A percentile compares a stretch with the other conserved stretches of the same genome.
These are phyloP conservation scores for Septoria petroselini DNA, from an alignment of 2,329 filamentous ascomycete species.

Conservation along the genomic window DNA sequence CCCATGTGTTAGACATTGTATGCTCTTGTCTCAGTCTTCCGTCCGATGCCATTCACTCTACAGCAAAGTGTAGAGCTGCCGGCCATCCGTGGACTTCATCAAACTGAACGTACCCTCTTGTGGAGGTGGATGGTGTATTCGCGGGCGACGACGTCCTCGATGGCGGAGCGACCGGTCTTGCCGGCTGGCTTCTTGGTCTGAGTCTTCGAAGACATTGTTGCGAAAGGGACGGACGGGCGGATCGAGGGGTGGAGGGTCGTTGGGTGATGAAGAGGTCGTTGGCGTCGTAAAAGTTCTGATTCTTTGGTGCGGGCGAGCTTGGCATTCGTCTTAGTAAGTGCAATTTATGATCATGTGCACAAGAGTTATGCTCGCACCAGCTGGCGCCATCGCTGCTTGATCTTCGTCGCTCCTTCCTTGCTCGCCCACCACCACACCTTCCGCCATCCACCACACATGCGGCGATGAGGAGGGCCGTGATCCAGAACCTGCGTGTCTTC, in stretches of 20 bases:
- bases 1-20: slow-evolving; percentile 38
- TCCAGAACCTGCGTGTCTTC: slow-evolving; percentile 66
- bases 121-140: slow-evolving; percentile 99
- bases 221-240: slow-evolving; percentile 11
- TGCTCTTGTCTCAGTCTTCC: slow-evolving; percentile 60
- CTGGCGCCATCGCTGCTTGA: too few relatives aligned
- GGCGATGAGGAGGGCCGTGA: slow-evolving; percentile 71
- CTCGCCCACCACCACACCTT: background rate
- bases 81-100: slow-evolving; percentile 65
- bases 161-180: slow-evolving; percentile 84
- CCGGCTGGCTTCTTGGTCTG: slow-evolving; percentile 58
- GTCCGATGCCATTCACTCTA: slow-evolving; percentile 51
- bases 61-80: slow-evolving; percentile 3
- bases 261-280: slow-evolving; percentile 13
- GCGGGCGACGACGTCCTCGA: slow-evolving; percentile 97
- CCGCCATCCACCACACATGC: slow-evolving; percentile 1
- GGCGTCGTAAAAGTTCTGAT: slow-evolving; percentile 9
- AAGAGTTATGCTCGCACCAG: too few relatives aligned
- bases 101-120: slow-evolving; percentile 91
- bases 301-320: too few relatives aligned
- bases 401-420: too few relatives aligned
- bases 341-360: too few relatives aligned
- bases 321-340: too few relatives aligned
- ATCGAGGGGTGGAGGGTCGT: slow-evolving; percentile 16
- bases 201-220: slow-evolving; percentile 43